These are phyloP conservation scores for Hyphopichia khmerensis DNA, from an alignment of 1,139 yeast genomes.

Conservation along the genomic window DNA sequence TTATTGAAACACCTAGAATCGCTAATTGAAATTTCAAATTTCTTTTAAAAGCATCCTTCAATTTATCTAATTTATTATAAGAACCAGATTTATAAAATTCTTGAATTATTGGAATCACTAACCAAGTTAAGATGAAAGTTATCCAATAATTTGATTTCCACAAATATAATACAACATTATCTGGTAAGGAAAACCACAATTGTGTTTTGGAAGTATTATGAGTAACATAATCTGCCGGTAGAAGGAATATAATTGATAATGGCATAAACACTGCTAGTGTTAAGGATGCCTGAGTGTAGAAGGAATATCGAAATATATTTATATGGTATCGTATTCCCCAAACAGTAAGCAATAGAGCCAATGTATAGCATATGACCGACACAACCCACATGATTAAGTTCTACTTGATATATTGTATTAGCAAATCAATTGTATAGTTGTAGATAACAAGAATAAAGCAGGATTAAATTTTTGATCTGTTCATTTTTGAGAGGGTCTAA, in stretches of 20 bases:
- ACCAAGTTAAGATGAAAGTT: conserved; percentile 75
- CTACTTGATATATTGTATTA: too few relatives aligned
- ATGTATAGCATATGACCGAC: conserved; percentile 25
- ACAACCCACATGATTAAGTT: conserved; percentile 27
- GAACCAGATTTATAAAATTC: conserved; percentile 74
- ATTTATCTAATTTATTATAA: conserved; percentile 42
- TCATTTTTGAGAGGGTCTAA: too few relatives aligned
- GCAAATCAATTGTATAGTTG: neutral
- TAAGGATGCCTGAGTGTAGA: conserved; percentile 32
- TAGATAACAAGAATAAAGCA: neutral
- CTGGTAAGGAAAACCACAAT: conserved; percentile 31
- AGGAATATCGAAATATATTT: conserved; percentile 35
- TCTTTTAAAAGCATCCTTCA: conserved; percentile 56
- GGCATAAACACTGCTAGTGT: conserved; percentile 45
- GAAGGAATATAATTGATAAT: conserved; percentile 36
- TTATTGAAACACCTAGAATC: conserved; percentile 51
- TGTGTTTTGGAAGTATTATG: conserved; percentile 22
- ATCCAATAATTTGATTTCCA: conserved; percentile 84
- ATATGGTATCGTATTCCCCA: conserved; percentile 39
- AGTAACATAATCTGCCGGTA: conserved; percentile 43
- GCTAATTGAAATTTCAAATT: conserved; percentile 62
- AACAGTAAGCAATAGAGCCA: conserved; percentile 29
- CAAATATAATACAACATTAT: conserved; percentile 47
- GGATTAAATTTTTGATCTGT: neutral
- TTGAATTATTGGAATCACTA: conserved; percentile 67